Percentiles rank a stretch among this genome's conserved stretches.
Evolutionary conservation across 441 rosid species (phyloP).

Genomic region (Aquilaria agallochum): DNA sequence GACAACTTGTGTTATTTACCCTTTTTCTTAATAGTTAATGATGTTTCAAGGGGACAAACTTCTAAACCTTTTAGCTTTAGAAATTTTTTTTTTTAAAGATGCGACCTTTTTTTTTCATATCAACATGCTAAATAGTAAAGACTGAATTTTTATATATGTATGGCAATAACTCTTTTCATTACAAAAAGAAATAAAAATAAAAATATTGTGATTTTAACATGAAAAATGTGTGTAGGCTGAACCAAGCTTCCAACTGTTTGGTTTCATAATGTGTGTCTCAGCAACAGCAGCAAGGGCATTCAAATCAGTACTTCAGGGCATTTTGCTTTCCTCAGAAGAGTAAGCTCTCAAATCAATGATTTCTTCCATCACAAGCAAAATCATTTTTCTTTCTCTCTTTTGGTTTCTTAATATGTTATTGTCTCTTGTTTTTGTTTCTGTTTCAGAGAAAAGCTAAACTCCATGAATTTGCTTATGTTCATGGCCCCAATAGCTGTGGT

Average conservation of each 20-base stretch:
- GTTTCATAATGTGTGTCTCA: constrained; percentile 25
- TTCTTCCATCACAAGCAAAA: no score
- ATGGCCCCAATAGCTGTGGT: constrained; percentile 28
- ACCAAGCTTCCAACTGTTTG: constrained; percentile 32
- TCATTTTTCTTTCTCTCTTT: background rate
- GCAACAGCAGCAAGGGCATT: constrained; percentile 37
- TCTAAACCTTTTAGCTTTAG: no score
- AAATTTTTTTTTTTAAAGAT: no score
- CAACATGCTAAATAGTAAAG: no score
- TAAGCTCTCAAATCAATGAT: constrained; percentile 4
- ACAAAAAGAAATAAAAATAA: no score
- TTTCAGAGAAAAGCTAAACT: constrained; percentile 31
- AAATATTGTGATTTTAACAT: background rate
- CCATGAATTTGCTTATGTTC: constrained; percentile 30
- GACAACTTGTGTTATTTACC: no score
- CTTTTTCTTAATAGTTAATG: no score
- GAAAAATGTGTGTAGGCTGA: constrained; percentile 21
- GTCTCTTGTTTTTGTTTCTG: background rate
- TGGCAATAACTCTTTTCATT: no score
- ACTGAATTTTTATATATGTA: no score
- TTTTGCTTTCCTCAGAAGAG: constrained; percentile 34
- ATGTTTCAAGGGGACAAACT: no score
- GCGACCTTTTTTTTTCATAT: no score
- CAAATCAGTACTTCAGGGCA: constrained; percentile 32
- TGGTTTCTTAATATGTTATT: background rate